Evolutionary conservation across 2,329 filamentous ascomycete genomes (phyloP), one percentile per base, ranked within the genome.

Genomic region (Exophiala sp.): DNA sequence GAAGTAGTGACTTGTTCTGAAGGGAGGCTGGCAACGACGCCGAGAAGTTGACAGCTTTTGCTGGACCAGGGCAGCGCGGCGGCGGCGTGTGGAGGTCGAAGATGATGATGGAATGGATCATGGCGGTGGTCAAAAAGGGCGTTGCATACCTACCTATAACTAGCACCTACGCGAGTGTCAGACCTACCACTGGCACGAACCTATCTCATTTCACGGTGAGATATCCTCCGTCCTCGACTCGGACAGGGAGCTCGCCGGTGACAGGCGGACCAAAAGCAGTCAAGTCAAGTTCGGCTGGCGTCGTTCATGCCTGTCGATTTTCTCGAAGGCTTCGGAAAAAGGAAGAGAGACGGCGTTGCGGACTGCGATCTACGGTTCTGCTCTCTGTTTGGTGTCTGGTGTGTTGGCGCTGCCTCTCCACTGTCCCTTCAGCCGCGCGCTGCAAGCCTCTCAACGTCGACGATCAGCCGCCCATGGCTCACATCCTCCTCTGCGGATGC

Each of bases 401-500:
- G 6, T 16, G 8, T 38, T 21, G 21, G n/a, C 38, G 14, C 14
- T 16, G 19, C 38, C 38, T 19, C 13, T 27, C 38, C 21, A 41
- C 19, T 14, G n/a, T 11, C 19, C 38, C 38, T 41, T 21, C 38
- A 41, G 16, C 2, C 35, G 16, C 19, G 10, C 8, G 19, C 11
- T 4, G 14, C 19, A 29, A 45, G 45, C 39, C 45, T 48, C 32
- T 48, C 35, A 19, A n/a, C 32, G 19, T 18, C 35, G 50, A 22
- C 34, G 45, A 52, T 52, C 45, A 48, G 30, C 50, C 45, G 45
- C 40, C 34, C n/a, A 18, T 13, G 2, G 14, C 11, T 8, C 34
- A 19, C 7, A 19, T 13, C 14, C 16, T 37, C 34, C 14, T 37
- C 34, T 11, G 34, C 24, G 8, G 34, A 19, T 37, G 29, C 3